Evolutionary conservation across 1,284 basidiomycete genomes (phyloP), one percentile per base, ranked within the genome.

Genomic region (Coniophora puteana): DNA sequence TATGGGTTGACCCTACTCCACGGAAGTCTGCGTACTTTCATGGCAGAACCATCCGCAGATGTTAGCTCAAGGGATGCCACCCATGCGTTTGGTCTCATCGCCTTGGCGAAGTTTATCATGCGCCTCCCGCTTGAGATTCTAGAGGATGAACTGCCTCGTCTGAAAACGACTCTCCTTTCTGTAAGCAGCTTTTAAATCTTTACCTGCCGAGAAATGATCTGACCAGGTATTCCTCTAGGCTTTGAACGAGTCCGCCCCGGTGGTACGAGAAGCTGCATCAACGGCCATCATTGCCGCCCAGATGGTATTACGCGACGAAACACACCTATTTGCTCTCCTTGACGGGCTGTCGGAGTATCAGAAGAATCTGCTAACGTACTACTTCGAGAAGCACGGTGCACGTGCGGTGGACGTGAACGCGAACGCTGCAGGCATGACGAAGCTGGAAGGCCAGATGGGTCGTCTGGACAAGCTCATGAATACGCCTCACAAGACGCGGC

Each of bases 1-100:
- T 90, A 88, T 55, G 88, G 89, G 4, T 63, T 92, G 49, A 88
- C 86, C 12, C 88, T 83, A 5, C 74, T 90, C 65, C 83, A 89
- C 47, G 80, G 80, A 17, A 76, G 75, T 52, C 55, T 90, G 34
- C 72, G 76, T 22, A 56, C 72, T 11, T 91, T 89, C 64, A 67
- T 78, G 25, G 61, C 69, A 4, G 71, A 80, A 43, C 59, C 74
- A 18, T 53, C 55, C 14, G 58, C 68, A 14, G 70, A 69, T 32
- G 63, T 58, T 24, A 75, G 78, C 25, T 66, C 72, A 40, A 85
- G 78, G 55, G 68, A 80, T 13, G 65, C 76, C 10, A 79, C 83
- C 3, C 85, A 82, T 57, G 86, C 86, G 3, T 90, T 89, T 59
- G 89, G 85, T 1, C 68, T 92, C 44, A 80, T 89, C 48, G 84